Base-by-base conservation (phyloP, 371 early-diverging fungal species). In the Haplosporangium sp. region DNA sequence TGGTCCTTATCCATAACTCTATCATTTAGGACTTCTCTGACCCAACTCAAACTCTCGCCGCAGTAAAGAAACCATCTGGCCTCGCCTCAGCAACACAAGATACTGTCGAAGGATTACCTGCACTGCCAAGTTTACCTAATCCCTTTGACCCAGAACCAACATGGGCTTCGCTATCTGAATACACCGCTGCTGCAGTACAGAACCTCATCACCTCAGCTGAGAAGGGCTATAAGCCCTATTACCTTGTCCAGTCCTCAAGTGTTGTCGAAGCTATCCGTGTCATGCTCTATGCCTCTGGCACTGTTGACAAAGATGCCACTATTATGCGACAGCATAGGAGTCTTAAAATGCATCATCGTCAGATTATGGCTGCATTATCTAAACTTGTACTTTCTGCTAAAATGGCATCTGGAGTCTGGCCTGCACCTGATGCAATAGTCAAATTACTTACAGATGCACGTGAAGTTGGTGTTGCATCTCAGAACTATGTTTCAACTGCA, bases 301-400 rank as follows among this genome's bases (percentile, higher is more conserved):
- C 94, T 2, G 87, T 92, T 11, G 91, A 90, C 19, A 89, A 89
- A 64, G 93, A 94, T 42, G 85, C 92, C 0, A 76, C 88, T 4
- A 76, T 89, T 62, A 87, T 94, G 71, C 87, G 89, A 44, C 84
- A 87, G 19, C 90, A 93, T 74, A 79, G 86, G 17, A 77, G 87
- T 13, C 86, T 97, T 34, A 88, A 92, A 71, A 84, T 88, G 45
- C 91, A 94, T 73, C 94, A 97, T 84, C 89, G 92, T 3, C 89
- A 91, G 44, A 89, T 97, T 67, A 93, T 94, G 88, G 91, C 91
- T 4, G 83, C 93, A 2, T 85, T 96, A 59, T 92, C 94, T 34
- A 95, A 94, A 65, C 84, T 98, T 44, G 89, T 95, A 15, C 86
- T 97, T 20, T 90, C 95, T 10, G 91, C 96, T 5, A 94, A 96